These are phyloP conservation scores for Prunus fruticosa DNA, from an alignment of 306 rosid species.

Conservation along the genomic window DNA sequence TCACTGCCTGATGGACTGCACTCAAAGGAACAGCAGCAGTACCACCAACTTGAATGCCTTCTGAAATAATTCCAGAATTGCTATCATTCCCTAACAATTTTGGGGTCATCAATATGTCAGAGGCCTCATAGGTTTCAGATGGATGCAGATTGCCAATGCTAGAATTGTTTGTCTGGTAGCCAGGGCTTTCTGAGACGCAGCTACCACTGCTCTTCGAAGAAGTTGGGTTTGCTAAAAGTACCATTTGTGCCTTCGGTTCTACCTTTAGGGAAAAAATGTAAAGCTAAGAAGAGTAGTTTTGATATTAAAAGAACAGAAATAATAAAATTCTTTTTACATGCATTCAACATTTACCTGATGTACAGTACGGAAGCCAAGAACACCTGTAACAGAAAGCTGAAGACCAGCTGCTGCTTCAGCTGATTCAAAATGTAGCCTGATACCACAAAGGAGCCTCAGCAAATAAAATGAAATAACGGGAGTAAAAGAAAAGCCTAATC, in stretches of 20 bases:
- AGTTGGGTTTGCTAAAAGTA: slow-evolving; percentile 63
- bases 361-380: slow-evolving; percentile 85
- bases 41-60: slow-evolving; percentile 45
- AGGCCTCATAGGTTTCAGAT: slow-evolving; percentile 37
- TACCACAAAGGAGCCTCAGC: slow-evolving; percentile 25
- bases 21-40: slow-evolving; percentile 44
- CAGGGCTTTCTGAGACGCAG: slow-evolving; percentile 28
- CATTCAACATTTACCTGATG: slow-evolving; percentile 64
- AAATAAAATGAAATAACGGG: slow-evolving; percentile 20
- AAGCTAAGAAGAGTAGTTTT: slow-evolving; percentile 15
- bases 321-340: slow-evolving; percentile 1
- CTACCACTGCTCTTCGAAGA: slow-evolving; percentile 28
- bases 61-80: slow-evolving; percentile 35
- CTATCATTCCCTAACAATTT: slow-evolving; percentile 48
- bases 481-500: background rate
- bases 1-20: slow-evolving; percentile 69
- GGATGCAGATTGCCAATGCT: slow-evolving; percentile 21
- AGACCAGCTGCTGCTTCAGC: slow-evolving; percentile 82
- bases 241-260: slow-evolving; percentile 93
- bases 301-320: background rate
- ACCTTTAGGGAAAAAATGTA: slow-evolving; percentile 41
- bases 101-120: slow-evolving; percentile 70
- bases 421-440: slow-evolving; percentile 77
- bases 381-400: slow-evolving; percentile 88
- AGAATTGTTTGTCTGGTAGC: slow-evolving; percentile 31